Percentiles rank a stretch among this genome's conserved stretches.
Conservation (phyloP, 176 grass and related monocot genomes). For the Cenchrus americanus region DNA sequence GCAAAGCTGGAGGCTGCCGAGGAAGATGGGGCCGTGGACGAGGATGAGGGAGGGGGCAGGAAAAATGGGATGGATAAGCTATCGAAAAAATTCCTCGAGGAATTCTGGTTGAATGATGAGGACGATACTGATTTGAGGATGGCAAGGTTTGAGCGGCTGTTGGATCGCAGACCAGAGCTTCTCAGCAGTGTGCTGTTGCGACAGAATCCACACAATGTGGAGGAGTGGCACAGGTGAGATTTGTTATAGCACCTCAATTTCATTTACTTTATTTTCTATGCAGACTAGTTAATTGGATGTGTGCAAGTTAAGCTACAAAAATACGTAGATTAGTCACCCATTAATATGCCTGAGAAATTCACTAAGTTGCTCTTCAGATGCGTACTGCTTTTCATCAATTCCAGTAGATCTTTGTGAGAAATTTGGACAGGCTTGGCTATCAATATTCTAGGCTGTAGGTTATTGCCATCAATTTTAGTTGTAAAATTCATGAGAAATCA, state of each 20-base stretch:
- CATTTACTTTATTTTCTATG: neutral
- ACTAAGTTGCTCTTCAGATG: neutral
- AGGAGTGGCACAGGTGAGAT: constrained; percentile 81
- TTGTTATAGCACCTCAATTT: constrained; percentile 30
- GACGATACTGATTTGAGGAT: constrained; percentile 81
- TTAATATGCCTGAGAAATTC: neutral
- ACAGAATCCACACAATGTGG: constrained; percentile 89
- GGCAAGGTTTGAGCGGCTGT: constrained; percentile 69
- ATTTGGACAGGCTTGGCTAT: neutral
- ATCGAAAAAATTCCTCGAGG: constrained; percentile 62
- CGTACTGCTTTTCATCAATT: neutral
- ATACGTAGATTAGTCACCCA: neutral
- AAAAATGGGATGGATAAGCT: constrained; percentile 62
- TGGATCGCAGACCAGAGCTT: constrained; percentile 77
- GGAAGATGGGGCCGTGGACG: constrained; percentile 51
- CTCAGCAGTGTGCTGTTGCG: constrained; percentile 82
- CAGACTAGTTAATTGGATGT: constrained; percentile 15
- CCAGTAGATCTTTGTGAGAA: neutral
- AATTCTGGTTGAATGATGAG: constrained; percentile 77
- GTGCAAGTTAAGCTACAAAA: constrained; percentile 6
- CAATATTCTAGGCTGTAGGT: neutral
- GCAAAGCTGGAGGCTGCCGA: constrained; percentile 78
- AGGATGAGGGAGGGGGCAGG: constrained; percentile 30
- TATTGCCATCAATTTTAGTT: neutral
- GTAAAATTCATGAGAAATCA: neutral